phyloP scores from a whole-genome alignment of 257 asterid genomes.

The Vinca minor region DNA sequence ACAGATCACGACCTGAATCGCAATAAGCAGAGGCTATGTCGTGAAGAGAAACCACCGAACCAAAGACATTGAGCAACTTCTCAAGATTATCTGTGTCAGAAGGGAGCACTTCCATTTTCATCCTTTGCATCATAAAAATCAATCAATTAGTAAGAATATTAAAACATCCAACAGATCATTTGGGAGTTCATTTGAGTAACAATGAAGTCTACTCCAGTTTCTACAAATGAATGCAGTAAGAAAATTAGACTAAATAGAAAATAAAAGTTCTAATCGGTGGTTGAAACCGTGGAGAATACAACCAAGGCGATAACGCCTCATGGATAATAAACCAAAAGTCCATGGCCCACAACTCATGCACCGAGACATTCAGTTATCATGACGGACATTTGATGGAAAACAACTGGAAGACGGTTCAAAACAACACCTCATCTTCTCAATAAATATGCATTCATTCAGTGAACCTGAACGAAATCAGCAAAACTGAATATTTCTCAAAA shows the following conservation, averaged over 20 bases:
- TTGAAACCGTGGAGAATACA: not conserved
- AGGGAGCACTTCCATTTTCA: constrained; percentile 40
- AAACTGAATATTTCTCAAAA: not conserved
- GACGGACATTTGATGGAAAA: not conserved
- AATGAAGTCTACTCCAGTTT: not conserved
- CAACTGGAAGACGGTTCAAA: not conserved
- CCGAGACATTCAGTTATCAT: not conserved
- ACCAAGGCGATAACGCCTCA: not conserved
- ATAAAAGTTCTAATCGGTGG: not conserved
- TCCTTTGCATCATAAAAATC: constrained; percentile 28
- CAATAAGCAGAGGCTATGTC: constrained; percentile 74
- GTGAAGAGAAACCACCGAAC: constrained; percentile 54
- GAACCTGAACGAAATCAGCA: not conserved
- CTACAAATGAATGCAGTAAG: not conserved
- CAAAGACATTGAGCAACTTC: constrained; percentile 53
- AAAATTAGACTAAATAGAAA: not conserved
- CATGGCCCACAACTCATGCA: not conserved
- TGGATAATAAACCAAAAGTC: not conserved
- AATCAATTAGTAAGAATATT: constrained; percentile 3
- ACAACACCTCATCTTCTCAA: not conserved
- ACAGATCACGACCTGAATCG: constrained; percentile 38
- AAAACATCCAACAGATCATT: not conserved
- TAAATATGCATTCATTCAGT: not conserved
- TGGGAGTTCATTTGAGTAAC: constrained; percentile 1
- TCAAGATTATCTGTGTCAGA: constrained; percentile 48